Evolutionary conservation across 2,329 filamentous ascomycete genomes (phyloP).

Genomic region (Diplocarpon mali): DNA sequence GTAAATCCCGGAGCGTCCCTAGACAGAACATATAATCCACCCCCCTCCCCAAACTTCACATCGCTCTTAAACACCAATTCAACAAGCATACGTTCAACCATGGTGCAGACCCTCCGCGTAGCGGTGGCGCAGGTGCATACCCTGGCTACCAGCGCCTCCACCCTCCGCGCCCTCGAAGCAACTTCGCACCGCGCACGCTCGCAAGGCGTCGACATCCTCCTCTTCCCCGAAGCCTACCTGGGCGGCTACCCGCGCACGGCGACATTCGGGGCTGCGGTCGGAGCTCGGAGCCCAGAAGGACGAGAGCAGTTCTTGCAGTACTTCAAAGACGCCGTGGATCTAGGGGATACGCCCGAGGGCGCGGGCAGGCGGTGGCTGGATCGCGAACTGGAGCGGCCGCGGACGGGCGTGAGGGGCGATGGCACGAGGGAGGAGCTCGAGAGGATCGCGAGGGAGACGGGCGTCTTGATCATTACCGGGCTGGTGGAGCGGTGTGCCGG

Average conservation of each 20-base stretch:
- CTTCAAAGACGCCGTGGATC: conserved; percentile 67
- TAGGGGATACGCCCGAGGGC: conserved; percentile 67
- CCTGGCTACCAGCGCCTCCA: conserved; percentile 37
- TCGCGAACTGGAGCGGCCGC: conserved; percentile 35
- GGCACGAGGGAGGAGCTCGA: conserved; percentile 76
- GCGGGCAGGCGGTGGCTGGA: conserved; percentile 41
- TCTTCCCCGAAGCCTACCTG: conserved; percentile 87
- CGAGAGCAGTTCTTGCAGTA: conserved; percentile 76
- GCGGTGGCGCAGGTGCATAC: conserved; percentile 41
- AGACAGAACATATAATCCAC: too few species aligned
- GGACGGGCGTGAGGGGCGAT: conserved; percentile 46
- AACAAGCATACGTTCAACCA: background rate
- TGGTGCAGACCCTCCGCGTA: conserved; percentile 21
- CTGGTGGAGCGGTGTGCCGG: conserved; percentile 71
- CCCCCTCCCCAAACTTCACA: too few species aligned
- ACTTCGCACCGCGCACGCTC: conserved; percentile 53
- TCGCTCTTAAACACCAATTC: too few species aligned
- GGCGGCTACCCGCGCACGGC: conserved; percentile 83
- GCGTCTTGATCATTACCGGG: conserved; percentile 73
- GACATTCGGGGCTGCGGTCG: conserved; percentile 64
- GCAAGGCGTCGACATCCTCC: conserved; percentile 51
- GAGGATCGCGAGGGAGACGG: conserved; percentile 60
- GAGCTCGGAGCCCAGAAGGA: conserved; percentile 54
- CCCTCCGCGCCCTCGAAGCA: conserved; percentile 52
- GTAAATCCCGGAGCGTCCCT: too few species aligned